Percentiles rank a stretch among this genome's conserved stretches.
phyloP scores from a whole-genome alignment of 148 eudicot species.

The Euryodendron excelsum region DNA sequence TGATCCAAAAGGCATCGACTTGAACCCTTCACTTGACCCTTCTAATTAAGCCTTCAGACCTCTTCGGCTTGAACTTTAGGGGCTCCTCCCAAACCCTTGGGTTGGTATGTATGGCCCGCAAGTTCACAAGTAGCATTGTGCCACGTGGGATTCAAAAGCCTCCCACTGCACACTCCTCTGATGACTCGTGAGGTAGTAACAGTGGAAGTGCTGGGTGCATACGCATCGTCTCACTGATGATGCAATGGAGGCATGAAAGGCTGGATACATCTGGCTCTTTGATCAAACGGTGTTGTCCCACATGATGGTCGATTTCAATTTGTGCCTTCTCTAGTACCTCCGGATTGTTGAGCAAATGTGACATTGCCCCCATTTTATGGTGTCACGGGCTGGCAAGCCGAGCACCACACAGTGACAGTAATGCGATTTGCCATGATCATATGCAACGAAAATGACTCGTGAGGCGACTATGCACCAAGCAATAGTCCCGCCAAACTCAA shows the following conservation, averaged over 20 bases:
- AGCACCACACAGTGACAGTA: no score
- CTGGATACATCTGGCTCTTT: conserved; percentile 24
- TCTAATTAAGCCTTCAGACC: conserved; percentile 29
- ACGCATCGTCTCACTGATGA: conserved; percentile 39
- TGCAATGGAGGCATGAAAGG: conserved; percentile 41
- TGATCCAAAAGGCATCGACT: conserved; percentile 39
- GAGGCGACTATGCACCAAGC: no score
- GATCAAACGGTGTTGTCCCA: conserved; percentile 25
- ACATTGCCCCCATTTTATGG: conserved; percentile 55
- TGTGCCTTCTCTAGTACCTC: conserved; percentile 28
- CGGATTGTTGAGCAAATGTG: conserved; percentile 40
- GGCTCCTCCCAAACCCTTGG: conserved; percentile 38
- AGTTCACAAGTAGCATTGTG: conserved; percentile 34
- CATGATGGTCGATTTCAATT: conserved; percentile 25
- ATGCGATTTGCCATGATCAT: conserved; percentile 24
- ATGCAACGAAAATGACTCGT: background rate
- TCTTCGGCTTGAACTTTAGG: conserved; percentile 32
- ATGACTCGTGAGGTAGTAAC: conserved; percentile 23
- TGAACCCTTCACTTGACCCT: background rate
- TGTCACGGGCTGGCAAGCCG: no score
- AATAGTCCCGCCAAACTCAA: no score
- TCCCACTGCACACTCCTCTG: conserved; percentile 23
- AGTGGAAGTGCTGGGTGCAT: conserved; percentile 34
- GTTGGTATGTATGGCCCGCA: conserved; percentile 44
- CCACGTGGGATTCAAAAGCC: conserved; percentile 34